Evolutionary conservation across 2,329 filamentous ascomycete genomes (phyloP), one percentile per base, ranked within the genome.

Genomic region (Fusarium sp.): DNA sequence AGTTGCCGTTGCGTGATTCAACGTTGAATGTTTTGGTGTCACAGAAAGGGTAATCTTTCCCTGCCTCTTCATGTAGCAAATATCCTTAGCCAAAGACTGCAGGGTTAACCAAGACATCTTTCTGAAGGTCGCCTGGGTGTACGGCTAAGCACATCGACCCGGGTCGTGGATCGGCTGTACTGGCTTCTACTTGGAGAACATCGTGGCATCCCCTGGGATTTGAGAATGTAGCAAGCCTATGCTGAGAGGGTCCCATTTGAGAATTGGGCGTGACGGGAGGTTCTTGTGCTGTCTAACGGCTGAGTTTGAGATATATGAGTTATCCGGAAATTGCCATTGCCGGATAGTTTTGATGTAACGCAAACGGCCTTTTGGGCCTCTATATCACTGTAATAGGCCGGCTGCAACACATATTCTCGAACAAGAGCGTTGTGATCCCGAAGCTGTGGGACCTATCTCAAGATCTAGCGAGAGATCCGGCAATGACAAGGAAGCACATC

Each of bases 381-480:
- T 42, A 38, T 69, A 33, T 21, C 47, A 50, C 28, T 64, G 69
- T 64, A 35, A 50, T 50, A 67, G 46, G 62, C 52, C 69, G 60
- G 53, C 46, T 73, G 37, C 42, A 61, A 56, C 60, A 54, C 52
- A 19, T 28, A 44, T 44, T 63, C 62, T 68, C 70, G 74, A 72
- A 67, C 50, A 56, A 73, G 43, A 59, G 63, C 66, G 28, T 57
- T 58, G 65, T 60, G 64, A 47, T 59, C 42, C 56, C 57, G n/a
- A 56, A 61, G 68, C 47, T 64, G 74, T 77, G 46, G 33, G 25
- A 75, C 72, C 38, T 30, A 25, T 43, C 62, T 30, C 53, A 67
- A 62, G 57, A 40, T 66, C 69, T 75, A 67, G 65, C 73, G 75
- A 76, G 64, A 74, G 67, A 73, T 71, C 57, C 58, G 56, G 72